Percentiles rank a stretch among this genome's conserved stretches.
phyloP scores from a whole-genome alignment of 345 rosid species.

The Hypericum perforatum region DNA sequence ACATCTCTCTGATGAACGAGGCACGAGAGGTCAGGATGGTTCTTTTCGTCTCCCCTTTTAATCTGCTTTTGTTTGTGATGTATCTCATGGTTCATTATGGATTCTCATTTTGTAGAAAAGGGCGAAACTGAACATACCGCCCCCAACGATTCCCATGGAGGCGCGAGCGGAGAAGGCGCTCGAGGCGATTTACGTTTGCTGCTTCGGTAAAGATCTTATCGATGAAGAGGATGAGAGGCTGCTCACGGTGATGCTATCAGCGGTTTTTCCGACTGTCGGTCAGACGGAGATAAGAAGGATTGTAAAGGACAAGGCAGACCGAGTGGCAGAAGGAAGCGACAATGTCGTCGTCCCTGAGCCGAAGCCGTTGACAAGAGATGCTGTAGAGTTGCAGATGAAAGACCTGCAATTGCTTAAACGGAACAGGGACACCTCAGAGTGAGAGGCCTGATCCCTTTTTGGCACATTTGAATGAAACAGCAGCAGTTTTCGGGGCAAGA shows the following conservation, averaged over 20 bases:
- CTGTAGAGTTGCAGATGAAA: conserved; percentile 75
- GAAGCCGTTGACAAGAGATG: conserved; percentile 61
- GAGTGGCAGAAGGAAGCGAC: conserved; percentile 52
- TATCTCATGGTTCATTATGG: background rate
- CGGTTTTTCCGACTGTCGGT: conserved; percentile 61
- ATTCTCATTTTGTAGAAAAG: conserved; percentile 47
- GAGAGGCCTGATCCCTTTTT: background rate
- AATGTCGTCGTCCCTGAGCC: conserved; percentile 32
- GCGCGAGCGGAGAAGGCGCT: conserved; percentile 70
- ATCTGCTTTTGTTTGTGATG: background rate
- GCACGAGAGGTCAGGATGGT: background rate
- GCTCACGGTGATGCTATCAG: conserved; percentile 43
- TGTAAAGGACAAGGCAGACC: conserved; percentile 51
- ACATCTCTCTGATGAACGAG: background rate
- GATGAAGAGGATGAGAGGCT: conserved; percentile 73
- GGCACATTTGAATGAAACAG: too few relatives aligned
- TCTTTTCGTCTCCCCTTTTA: too few relatives aligned
- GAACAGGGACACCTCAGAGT: conserved; percentile 36
- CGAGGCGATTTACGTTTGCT: conserved; percentile 73
- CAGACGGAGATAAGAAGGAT: conserved; percentile 43
- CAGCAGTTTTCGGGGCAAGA: background rate
- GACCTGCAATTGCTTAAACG: conserved; percentile 85
- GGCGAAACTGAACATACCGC: conserved; percentile 43
- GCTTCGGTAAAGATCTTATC: conserved; percentile 57
- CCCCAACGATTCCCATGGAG: conserved; percentile 72